phyloP scores from a whole-genome alignment of 768 basidiomycete genomes.

The Serendipita sp. region DNA sequence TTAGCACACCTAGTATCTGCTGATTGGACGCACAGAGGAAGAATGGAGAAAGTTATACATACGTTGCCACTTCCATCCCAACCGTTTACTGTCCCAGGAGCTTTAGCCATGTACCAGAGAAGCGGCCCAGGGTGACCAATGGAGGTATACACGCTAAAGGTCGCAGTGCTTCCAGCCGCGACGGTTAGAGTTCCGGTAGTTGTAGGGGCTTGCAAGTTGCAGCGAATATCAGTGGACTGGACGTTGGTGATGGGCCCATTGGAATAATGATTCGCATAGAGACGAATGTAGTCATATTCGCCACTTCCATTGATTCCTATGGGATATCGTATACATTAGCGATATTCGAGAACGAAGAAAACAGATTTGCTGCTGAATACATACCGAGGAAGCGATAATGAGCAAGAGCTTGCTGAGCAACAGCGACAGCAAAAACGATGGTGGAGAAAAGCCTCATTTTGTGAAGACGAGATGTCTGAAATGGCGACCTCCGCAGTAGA shows the following conservation, averaged over 20 bases:
- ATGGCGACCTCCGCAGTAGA: no score
- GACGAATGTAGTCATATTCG: background rate
- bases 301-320: conserved; percentile 2
- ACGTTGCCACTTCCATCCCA: conserved; percentile 4
- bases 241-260: conserved; percentile 4
- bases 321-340: background rate
- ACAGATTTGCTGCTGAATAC: background rate
- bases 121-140: conserved; percentile 9
- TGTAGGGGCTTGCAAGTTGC: conserved; percentile 2
- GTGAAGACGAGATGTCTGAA: background rate
- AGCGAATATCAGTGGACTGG: conserved; percentile 4
- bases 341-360: no score
- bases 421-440: background rate
- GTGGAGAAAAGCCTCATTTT: background rate
- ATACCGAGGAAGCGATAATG: conserved; percentile 2
- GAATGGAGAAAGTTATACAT: no score
- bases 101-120: conserved; percentile 5
- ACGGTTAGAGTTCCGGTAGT: conserved; percentile 7
- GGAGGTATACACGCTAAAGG: background rate
- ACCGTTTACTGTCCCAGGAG: background rate
- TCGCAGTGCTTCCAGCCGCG: background rate
- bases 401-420: background rate
- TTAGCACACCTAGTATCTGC: no score
- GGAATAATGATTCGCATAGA: background rate
- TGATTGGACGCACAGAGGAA: no score